Conservation (phyloP, 441 rosid genomes). For the Francoa sonchifolia region DNA sequence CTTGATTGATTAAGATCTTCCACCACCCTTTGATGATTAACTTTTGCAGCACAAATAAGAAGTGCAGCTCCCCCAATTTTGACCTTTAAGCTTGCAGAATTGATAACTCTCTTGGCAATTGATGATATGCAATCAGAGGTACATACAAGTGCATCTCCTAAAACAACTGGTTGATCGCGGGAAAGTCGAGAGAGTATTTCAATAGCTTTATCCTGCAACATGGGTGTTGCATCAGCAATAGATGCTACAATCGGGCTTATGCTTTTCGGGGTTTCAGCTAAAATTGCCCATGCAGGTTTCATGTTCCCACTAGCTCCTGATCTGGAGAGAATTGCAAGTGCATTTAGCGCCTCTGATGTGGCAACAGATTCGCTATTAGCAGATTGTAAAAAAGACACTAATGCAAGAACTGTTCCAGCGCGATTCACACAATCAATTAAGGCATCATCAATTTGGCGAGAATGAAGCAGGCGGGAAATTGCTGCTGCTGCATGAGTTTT, state of each 20-base stretch:
- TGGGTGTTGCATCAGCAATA: constrained; percentile 63
- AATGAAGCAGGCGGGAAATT: constrained; percentile 76
- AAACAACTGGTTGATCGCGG: constrained; percentile 63
- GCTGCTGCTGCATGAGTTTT: constrained; percentile 98
- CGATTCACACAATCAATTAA: constrained; percentile 85
- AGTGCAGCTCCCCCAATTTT: constrained; percentile 95
- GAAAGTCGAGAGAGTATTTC: constrained; percentile 84
- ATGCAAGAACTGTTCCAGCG: constrained; percentile 87
- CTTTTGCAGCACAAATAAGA: constrained; percentile 91
- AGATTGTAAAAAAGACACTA: constrained; percentile 87
- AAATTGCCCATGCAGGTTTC: constrained; percentile 93
- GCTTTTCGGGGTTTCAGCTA: constrained; percentile 70
- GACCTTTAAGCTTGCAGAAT: constrained; percentile 50
- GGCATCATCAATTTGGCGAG: constrained; percentile 51
- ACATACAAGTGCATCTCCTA: constrained; percentile 62
- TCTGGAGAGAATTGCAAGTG: constrained; percentile 86
- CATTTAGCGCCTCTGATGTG: constrained; percentile 79
- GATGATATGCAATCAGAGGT: constrained; percentile 60
- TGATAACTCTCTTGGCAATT: constrained; percentile 66
- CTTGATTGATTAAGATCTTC: constrained; percentile 80
- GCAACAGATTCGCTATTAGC: constrained; percentile 59
- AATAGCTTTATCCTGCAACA: constrained; percentile 91
- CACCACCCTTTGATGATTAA: constrained; percentile 65
- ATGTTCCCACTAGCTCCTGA: constrained; percentile 40
- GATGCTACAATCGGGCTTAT: constrained; percentile 74